Percentiles rank a stretch among this genome's conserved stretches.
Conservation (phyloP, 179 eudicot species). For the Beta corolliflora region DNA sequence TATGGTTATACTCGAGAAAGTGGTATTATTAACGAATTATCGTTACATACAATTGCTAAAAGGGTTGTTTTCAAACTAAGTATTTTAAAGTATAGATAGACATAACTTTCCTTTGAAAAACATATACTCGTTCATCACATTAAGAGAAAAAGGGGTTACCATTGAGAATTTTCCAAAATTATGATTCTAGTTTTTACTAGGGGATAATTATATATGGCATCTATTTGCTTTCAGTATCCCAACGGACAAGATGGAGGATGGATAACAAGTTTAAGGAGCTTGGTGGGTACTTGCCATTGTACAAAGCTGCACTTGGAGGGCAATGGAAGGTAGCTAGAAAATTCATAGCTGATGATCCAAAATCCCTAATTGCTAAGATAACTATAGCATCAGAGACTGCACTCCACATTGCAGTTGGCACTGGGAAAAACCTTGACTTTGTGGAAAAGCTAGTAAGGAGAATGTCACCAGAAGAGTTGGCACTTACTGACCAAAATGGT, state of each 20-base stretch:
- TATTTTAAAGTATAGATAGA: no score
- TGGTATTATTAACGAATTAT: no score
- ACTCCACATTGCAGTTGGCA: constrained; percentile 34
- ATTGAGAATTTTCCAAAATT: no score
- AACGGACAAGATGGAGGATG: constrained; percentile 22
- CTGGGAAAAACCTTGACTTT: constrained; percentile 19
- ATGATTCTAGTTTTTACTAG: no score
- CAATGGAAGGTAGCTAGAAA: constrained; percentile 33
- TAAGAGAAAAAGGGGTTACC: no score
- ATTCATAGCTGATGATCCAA: constrained; percentile 30
- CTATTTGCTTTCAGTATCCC: neutral
- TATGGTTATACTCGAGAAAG: no score
- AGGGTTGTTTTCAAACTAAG: no score
- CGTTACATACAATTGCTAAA: no score
- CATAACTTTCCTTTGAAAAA: no score
- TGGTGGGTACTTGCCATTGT: constrained; percentile 33
- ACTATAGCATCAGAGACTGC: constrained; percentile 38
- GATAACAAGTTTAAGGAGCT: constrained; percentile 32
- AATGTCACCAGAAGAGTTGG: constrained; percentile 35
- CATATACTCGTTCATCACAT: no score
- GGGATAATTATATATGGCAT: no score
- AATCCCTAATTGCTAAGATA: constrained; percentile 34
- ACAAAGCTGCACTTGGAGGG: constrained; percentile 33
- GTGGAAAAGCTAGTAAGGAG: constrained; percentile 26
- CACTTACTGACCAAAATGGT: constrained; percentile 32